These are phyloP conservation scores for Neurospora sp. DNA, from an alignment of 495 filamentous ascomycete genomes.

Conservation along the genomic window DNA sequence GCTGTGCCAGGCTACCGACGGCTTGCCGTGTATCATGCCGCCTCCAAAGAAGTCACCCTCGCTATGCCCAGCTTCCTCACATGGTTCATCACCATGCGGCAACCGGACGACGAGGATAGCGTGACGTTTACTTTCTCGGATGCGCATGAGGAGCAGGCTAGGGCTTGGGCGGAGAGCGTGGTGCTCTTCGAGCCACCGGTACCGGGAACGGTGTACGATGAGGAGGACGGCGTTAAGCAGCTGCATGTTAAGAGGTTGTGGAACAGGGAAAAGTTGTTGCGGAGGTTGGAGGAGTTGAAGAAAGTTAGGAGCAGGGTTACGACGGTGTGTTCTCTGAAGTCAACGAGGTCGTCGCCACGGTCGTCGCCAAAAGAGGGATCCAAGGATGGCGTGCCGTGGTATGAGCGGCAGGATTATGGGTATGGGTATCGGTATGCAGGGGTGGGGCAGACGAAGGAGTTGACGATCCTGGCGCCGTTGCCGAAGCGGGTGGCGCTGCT, in stretches of 20 bases:
- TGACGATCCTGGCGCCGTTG: slow-evolving; percentile 2
- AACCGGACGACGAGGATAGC: slow-evolving; percentile 24
- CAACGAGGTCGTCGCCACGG: not conserved
- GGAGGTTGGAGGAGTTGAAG: slow-evolving; percentile 15
- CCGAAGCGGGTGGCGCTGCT: not conserved
- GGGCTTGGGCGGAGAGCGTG: slow-evolving; percentile 17
- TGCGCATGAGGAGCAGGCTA: slow-evolving; percentile 8
- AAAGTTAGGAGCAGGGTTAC: not conserved
- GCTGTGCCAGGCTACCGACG: slow-evolving; percentile 14
- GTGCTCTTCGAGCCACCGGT: slow-evolving; percentile 17
- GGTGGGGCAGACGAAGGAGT: not conserved
- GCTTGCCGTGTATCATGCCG: slow-evolving; percentile 8
- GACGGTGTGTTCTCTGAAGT: not conserved
- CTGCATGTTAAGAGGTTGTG: slow-evolving; percentile 21
- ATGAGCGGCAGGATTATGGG: not conserved
- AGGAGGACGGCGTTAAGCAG: slow-evolving; percentile 13
- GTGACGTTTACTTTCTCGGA: slow-evolving; percentile 21
- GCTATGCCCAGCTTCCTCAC: slow-evolving; percentile 20
- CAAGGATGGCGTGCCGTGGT: not conserved
- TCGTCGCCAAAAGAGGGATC: not conserved
- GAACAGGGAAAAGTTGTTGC: slow-evolving; percentile 14
- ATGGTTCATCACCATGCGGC: slow-evolving; percentile 28
- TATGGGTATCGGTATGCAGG: not conserved
- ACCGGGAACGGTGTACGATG: not conserved
- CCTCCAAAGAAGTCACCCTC: slow-evolving; percentile 18